phyloP scores from a whole-genome alignment of 352 stramenopile genomes.

The Phytopythium kandeliae region DNA sequence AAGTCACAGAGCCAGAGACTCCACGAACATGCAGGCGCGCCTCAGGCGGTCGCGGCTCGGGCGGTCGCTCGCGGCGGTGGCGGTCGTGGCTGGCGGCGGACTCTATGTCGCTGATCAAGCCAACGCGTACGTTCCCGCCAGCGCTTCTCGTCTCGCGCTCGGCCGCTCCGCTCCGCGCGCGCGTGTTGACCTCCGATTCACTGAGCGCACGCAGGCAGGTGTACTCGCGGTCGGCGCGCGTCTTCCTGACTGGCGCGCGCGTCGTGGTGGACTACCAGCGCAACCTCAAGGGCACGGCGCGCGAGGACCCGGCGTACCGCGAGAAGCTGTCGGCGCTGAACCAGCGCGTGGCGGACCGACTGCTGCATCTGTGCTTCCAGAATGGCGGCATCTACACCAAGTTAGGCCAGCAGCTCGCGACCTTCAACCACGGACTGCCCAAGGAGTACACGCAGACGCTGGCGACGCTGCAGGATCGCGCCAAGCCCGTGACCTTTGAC shows the following conservation, averaged over 20 bases:
- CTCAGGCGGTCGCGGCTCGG: not conserved
- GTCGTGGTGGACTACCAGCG: slow-evolving; percentile 48
- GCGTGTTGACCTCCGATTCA: not conserved
- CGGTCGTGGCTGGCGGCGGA: slow-evolving; percentile 19
- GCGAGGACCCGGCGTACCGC: slow-evolving; percentile 52
- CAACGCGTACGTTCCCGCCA: slow-evolving; percentile 34
- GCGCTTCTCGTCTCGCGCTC: not conserved
- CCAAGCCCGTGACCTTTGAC: slow-evolving; percentile 65
- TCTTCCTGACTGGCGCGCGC: slow-evolving; percentile 37
- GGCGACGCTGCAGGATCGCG: slow-evolving; percentile 89
- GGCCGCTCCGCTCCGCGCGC: not conserved
- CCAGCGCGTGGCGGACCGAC: slow-evolving; percentile 73
- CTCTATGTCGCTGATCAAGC: slow-evolving; percentile 34
- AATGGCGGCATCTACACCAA: slow-evolving; percentile 98
- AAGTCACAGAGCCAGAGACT: too few species aligned
- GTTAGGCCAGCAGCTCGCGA: slow-evolving; percentile 95
- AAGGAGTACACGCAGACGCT: slow-evolving; percentile 92
- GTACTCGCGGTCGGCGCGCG: slow-evolving; percentile 53
- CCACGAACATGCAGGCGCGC: not conserved
- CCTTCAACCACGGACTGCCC: slow-evolving; percentile 95
- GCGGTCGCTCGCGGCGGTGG: slow-evolving; percentile 15
- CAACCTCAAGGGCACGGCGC: slow-evolving; percentile 38
- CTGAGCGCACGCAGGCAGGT: slow-evolving; percentile 40
- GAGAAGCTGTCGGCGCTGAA: slow-evolving; percentile 56
- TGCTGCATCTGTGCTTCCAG: slow-evolving; percentile 87